Base-by-base conservation (phyloP, 805 yeast genomes). In the Wickerhamiella brachini region DNA sequence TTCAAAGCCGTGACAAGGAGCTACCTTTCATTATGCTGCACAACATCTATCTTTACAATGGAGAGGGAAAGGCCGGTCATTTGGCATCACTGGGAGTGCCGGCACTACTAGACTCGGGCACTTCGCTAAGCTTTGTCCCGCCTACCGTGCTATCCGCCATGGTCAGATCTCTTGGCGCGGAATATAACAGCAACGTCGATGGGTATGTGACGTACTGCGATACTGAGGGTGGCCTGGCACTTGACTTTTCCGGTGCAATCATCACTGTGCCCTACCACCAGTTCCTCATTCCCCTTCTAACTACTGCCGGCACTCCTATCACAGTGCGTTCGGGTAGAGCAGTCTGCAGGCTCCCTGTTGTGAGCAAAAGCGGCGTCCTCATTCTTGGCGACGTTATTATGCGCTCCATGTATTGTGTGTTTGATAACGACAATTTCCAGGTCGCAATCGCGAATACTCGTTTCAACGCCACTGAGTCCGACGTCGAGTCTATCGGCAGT, bases 321-420 rank as follows among this genome's bases (percentile, higher is more conserved):
- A 47, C 57, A 53, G 41, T 29, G 43, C 42, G 18, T 49, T 51
- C 47, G 61, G 62, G 22, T 57, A 57, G 22, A 10, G 12, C 42
- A 6, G 42, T 38, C 20, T 38, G 62, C 15, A 55, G 62, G 21
- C n/a, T 58, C 62, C 21, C 65, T 59, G 29, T 45, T 12, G 34
- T 65, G 58, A 51, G 65, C 59, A 24, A 46, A 56, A 20, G 62
- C 67, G 42, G 21, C 3, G 21, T 38, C 4, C 42, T 60, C 42
- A 71, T 80, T 51, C 68, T 84, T 37, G 93, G 93, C 10, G 88
- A 82, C 61, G 73, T 76, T 46, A 75, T 83, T 60, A 66, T 84
- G 55, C 71, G 85, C 49, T 72, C 76, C 42, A 81, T 81, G 4
- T 85, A 83, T 60, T 73, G 76, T 24, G 86, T 81, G 18, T 81